Evolutionary conservation across 768 basidiomycete genomes (phyloP).

Genomic region (Lenzites betulinus): DNA sequence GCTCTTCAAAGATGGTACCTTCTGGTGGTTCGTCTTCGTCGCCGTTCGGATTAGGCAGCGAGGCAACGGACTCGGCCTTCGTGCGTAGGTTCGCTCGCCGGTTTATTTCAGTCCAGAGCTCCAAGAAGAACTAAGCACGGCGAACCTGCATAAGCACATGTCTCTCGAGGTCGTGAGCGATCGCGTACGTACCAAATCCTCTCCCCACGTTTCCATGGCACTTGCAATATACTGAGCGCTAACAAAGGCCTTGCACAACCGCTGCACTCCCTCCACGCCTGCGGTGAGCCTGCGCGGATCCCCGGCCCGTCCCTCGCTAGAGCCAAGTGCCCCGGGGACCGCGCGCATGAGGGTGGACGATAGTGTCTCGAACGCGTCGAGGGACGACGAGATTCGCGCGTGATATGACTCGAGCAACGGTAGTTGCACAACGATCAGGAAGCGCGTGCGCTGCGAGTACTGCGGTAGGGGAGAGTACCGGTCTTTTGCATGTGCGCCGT

Average conservation of each 20-base stretch:
- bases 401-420: constrained; percentile 81
- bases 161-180: not conserved
- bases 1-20: constrained; percentile 78
- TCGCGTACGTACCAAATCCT: constrained; percentile 70
- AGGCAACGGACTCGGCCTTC: constrained; percentile 48
- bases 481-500: constrained; percentile 47
- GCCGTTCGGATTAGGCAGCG: constrained; percentile 50
- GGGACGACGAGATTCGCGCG: constrained; percentile 73
- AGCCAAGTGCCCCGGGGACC: constrained; percentile 86
- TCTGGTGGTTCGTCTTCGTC: constrained; percentile 42
- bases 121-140: constrained; percentile 78
- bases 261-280: constrained; percentile 81
- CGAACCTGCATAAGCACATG: not conserved
- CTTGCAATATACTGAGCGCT: constrained; percentile 74
- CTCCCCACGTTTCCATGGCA: constrained; percentile 81
- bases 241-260: constrained; percentile 83
- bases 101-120: constrained; percentile 83
- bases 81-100: constrained; percentile 57
- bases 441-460: constrained; percentile 75
- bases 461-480: constrained; percentile 89
- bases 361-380: constrained; percentile 93
- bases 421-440: constrained; percentile 83
- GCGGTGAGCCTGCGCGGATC: constrained; percentile 65
- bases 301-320: constrained; percentile 40
- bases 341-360: constrained; percentile 86